Evolutionary conservation across 768 basidiomycete genomes (phyloP), one percentile per base, ranked within the genome.

Genomic region (Lactifluus pinguis): DNA sequence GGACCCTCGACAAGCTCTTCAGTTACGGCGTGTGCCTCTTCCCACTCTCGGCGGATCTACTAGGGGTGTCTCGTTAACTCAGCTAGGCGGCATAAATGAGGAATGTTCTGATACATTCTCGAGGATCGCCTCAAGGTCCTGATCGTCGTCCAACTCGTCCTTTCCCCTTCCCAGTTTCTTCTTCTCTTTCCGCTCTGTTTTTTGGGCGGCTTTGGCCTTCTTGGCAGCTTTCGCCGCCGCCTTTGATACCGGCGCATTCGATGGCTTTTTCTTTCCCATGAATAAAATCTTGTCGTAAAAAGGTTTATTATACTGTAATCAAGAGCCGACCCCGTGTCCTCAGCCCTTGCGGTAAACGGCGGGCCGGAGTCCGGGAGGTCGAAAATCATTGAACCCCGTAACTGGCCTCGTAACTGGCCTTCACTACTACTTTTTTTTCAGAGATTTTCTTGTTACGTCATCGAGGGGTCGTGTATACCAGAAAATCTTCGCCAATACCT

Each of bases 1-100:
- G 92, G 90, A 0, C 89, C 89, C 67, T 86, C 82, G 0, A 86
- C 87, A 2, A 89, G 75, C 70, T 94, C 91, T 70, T 95, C 92
- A 0, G 86, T 89, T n/a, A 91, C 88, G 3, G 78, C 83, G 68
- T 92, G 87, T 13, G 85, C 80, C 36, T 80, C 80, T 68, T 93
- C 90, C 89, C 89, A 92, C 71, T 93, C 88, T 70, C 81, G 79
- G 68, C 83, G 80, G 73, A 89, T 84, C 86, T 89, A 84, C 79
- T 81, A 44, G 47, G 19, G 44, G 49, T 19, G 53, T 39, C 47
- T 15, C 13, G 49, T 59, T 59, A 55, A 38, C 32, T 44, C 29
- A 49, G 30, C 53, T 3, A 32, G 21, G 60, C 19, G 10, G 32
- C 14, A 34, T 49, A 21, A 41, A 55, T n/a, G 49, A 38, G 36